phyloP scores from a whole-genome alignment of 768 basidiomycete genomes.

The Tulasnella sp. region DNA sequence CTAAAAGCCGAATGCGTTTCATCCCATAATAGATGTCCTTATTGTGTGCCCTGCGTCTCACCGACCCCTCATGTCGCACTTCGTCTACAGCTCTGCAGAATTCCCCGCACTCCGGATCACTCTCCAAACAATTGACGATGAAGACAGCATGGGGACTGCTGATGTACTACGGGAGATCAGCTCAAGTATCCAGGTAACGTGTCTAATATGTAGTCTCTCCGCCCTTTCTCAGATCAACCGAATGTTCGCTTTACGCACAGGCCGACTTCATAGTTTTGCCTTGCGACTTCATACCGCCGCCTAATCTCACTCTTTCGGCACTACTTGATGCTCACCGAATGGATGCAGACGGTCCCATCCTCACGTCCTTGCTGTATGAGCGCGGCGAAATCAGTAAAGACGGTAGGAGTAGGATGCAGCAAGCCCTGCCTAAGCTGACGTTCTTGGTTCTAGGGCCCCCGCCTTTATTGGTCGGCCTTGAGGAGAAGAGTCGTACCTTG shows the following conservation, averaged over 20 bases:
- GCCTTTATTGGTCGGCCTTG: slow-evolving; percentile 57
- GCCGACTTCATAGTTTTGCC: slow-evolving; percentile 85
- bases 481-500: slow-evolving; percentile 59
- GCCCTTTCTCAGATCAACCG: background rate
- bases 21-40: slow-evolving; percentile 61
- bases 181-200: slow-evolving; percentile 54
- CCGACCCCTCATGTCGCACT: slow-evolving; percentile 70
- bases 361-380: slow-evolving; percentile 42
- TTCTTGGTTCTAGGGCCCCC: slow-evolving; percentile 29
- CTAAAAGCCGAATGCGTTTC: background rate
- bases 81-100: slow-evolving; percentile 67
- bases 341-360: slow-evolving; percentile 57
- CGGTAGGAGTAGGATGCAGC: background rate
- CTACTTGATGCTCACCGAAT: slow-evolving; percentile 80
- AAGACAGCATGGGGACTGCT: slow-evolving; percentile 66
- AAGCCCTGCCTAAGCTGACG: background rate
- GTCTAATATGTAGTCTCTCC: slow-evolving; percentile 1
- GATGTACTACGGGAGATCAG: slow-evolving; percentile 73
- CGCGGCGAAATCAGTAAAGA: slow-evolving; percentile 28
- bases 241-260: slow-evolving; percentile 30
- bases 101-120: slow-evolving; percentile 67
- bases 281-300: slow-evolving; percentile 84
- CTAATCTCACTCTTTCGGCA: slow-evolving; percentile 59
- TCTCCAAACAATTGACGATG: slow-evolving; percentile 75
- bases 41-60: slow-evolving; percentile 79